These are phyloP conservation scores for Gossypium turneri DNA, from an alignment of 345 rosid species.

Conservation along the genomic window DNA sequence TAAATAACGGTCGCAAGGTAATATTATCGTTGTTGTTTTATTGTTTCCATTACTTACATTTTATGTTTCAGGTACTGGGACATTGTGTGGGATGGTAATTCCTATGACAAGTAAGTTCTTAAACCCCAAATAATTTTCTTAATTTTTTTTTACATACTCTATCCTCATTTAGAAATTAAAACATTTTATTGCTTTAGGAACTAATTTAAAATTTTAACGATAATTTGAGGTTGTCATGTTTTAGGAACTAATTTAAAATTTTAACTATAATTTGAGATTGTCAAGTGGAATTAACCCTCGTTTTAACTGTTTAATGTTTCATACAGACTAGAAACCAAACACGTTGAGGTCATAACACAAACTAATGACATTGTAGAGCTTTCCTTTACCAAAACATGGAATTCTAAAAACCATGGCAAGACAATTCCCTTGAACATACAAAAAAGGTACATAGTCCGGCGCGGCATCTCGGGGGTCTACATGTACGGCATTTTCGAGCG, in stretches of 20 bases:
- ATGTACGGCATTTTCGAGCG: conserved; percentile 69
- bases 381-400: conserved; percentile 67
- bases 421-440: conserved; percentile 68
- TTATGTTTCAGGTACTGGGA: conserved; percentile 71
- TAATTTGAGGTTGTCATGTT: too few relatives aligned
- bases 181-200: too few relatives aligned
- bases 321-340: conserved; percentile 45
- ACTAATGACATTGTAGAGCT: conserved; percentile 57
- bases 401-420: conserved; percentile 21
- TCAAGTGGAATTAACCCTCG: too few relatives aligned
- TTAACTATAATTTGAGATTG: too few relatives aligned
- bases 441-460: conserved; percentile 73
- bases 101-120: conserved; percentile 41
- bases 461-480: conserved; percentile 68
- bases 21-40: too few relatives aligned
- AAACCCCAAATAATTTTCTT: background rate
- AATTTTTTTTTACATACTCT: too few relatives aligned
- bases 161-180: too few relatives aligned
- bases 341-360: conserved; percentile 41
- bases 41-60: too few relatives aligned
- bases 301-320: background rate
- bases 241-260: too few relatives aligned
- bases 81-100: conserved; percentile 48
- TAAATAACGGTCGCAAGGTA: background rate
- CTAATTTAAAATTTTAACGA: too few relatives aligned